Evolutionary conservation across 768 basidiomycete species (phyloP).

Genomic region (Leucocoprinus birnbaumii): DNA sequence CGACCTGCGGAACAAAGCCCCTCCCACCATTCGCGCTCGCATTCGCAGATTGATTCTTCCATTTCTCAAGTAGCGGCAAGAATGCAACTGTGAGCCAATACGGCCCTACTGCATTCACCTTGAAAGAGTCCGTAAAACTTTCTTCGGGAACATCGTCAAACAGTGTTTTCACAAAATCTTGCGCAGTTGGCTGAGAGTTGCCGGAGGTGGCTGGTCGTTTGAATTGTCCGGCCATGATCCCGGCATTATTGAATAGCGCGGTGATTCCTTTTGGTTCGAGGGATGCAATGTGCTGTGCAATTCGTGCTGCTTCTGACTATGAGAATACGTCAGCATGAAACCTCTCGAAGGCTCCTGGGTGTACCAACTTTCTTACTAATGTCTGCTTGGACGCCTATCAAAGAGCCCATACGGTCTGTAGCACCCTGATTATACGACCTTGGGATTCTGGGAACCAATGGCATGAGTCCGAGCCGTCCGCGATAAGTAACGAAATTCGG

Average conservation of each 20-base stretch:
- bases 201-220: slow-evolving; percentile 20
- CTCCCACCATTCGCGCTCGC: slow-evolving; percentile 19
- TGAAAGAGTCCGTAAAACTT: slow-evolving; percentile 30
- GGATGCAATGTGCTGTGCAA: slow-evolving; percentile 35
- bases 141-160: slow-evolving; percentile 36
- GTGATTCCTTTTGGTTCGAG: slow-evolving; percentile 35
- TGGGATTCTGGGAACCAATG: slow-evolving; percentile 15
- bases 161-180: slow-evolving; percentile 33
- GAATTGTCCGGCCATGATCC: slow-evolving; percentile 28
- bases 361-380: slow-evolving; percentile 29
- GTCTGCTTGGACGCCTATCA: slow-evolving; percentile 40
- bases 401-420: slow-evolving; percentile 27
- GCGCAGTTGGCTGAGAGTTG: slow-evolving; percentile 23
- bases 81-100: slow-evolving; percentile 60
- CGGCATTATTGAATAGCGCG: slow-evolving; percentile 49
- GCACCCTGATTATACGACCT: slow-evolving; percentile 35
- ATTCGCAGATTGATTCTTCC: slow-evolving; percentile 26
- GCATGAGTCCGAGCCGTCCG: neutral
- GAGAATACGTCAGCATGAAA: neutral
- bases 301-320: slow-evolving; percentile 39
- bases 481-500: neutral
- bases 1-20: slow-evolving; percentile 42
- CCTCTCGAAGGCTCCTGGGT: slow-evolving; percentile 15
- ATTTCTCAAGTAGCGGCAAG: slow-evolving; percentile 47
- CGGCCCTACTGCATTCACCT: slow-evolving; percentile 41